Evolutionary conservation across 345 rosid species (phyloP).

Genomic region (Raphanus sativus): DNA sequence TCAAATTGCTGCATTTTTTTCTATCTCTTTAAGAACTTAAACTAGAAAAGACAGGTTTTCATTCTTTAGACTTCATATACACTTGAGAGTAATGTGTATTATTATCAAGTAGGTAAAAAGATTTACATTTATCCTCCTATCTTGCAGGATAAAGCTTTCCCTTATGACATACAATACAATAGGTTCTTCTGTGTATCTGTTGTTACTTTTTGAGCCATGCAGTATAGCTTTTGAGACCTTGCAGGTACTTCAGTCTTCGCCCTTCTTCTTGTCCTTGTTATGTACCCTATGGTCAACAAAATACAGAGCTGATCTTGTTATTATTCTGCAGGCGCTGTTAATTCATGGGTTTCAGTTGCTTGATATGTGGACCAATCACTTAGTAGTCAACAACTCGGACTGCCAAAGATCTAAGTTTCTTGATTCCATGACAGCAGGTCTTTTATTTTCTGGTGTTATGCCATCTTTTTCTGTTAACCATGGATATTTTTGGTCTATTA

Average conservation of each 20-base stretch:
- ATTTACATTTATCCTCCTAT: neutral
- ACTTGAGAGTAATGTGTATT: neutral
- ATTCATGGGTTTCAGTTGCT: constrained; percentile 93
- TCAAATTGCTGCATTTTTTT: neutral
- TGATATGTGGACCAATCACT: constrained; percentile 82
- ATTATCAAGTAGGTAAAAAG: neutral
- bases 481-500: constrained; percentile 5
- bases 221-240: constrained; percentile 48
- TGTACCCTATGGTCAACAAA: constrained; percentile 6
- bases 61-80: neutral
- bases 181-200: constrained; percentile 41
- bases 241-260: constrained; percentile 32
- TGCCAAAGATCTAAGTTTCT: constrained; percentile 65
- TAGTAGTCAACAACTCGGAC: constrained; percentile 55
- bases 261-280: neutral
- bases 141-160: constrained; percentile 44
- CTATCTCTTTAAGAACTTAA: neutral
- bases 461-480: constrained; percentile 1
- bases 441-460: constrained; percentile 16
- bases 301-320: neutral
- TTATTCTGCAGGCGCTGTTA: constrained; percentile 65
- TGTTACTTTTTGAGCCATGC: constrained; percentile 46
- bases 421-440: constrained; percentile 73
- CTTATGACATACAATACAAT: constrained; percentile 38
- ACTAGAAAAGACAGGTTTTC: constrained; percentile 3